Base-by-base conservation (phyloP, 148 eudicot genomes). In the Persicaria tinctoria region DNA sequence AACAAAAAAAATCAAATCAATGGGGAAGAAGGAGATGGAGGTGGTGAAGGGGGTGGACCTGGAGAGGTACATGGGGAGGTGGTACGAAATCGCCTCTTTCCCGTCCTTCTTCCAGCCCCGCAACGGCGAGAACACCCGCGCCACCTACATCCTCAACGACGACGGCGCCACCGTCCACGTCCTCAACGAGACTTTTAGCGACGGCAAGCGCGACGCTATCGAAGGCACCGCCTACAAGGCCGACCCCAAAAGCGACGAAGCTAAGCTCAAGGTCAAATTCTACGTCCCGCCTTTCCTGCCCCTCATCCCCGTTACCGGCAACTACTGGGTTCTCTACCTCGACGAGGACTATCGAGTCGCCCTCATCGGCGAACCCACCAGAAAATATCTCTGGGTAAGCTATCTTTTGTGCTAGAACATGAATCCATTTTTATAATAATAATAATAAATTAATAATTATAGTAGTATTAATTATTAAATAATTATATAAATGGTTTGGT, bases 41-140 rank as follows among this genome's bases (percentile, higher is more conserved):
- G 93, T 85, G 4, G 93, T 89, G 10, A 88, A 81, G 59, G 88
- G 86, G 2, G 27, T 91, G 16, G 93, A 94, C 59, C 8, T 90
- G 4, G 63, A 76, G 57, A 76, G 87, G 44, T 94, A 94, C 86
- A 90, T 90, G 97, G 98, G 98, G 0, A 69, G 97, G 1, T 94
- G 98, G 98, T 94, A 91, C 32, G 98, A 94, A 62, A 91, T 94
- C 5, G 96, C 96, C 3, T 90, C 92, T 14, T 87, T 90, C 56
- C 97, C 96, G 0, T 91, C 96, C 0, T 49, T 81, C 18, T 85
- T 86, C 66, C 97, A 91, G 77, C 98, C 98, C 8, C 86, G 77
- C 12, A 81, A 81, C 73, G 98, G 97, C 0, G 79, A 62, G 14
- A 85, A 94, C 79, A 94, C 97, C 0, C 82, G 98, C 20, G 98